Conservation (phyloP, 352 stramenopile genomes). For the Elongisporangium anandrum region DNA sequence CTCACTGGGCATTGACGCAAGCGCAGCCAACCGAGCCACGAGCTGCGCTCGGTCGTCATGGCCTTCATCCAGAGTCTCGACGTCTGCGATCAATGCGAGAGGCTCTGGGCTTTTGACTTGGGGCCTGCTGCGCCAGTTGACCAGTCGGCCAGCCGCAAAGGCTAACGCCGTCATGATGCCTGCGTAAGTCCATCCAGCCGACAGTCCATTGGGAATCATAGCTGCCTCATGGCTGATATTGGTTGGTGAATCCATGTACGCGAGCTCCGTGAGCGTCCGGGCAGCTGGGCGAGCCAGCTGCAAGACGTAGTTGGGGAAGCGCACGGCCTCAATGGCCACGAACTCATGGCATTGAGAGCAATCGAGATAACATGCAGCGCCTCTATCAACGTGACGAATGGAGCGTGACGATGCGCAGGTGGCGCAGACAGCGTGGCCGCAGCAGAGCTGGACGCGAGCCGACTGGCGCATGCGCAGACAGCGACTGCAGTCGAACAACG, state of each 20-base stretch:
- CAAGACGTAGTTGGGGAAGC: conserved; percentile 55
- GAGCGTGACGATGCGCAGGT: conserved; percentile 44
- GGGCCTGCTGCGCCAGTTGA: conserved; percentile 1
- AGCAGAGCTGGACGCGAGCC: conserved; percentile 60
- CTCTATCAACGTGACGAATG: conserved; percentile 37
- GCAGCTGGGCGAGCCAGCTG: conserved; percentile 29
- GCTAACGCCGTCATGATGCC: conserved; percentile 38
- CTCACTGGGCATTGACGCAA: not conserved
- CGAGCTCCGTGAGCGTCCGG: conserved; percentile 27
- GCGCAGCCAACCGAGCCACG: not conserved
- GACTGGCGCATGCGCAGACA: conserved; percentile 48
- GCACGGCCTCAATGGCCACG: conserved; percentile 48
- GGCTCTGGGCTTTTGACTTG: not conserved
- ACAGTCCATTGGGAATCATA: conserved; percentile 9
- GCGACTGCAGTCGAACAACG: conserved; percentile 57
- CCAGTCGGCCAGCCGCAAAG: conserved; percentile 28
- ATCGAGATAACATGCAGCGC: conserved; percentile 41
- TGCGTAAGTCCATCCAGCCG: conserved; percentile 30
- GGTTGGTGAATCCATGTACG: conserved; percentile 1
- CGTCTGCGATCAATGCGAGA: not conserved
- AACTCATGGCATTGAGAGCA: conserved; percentile 46
- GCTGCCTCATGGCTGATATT: not conserved
- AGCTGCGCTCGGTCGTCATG: conserved; percentile 13
- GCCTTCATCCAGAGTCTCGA: conserved; percentile 13
- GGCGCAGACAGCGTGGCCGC: conserved; percentile 55